Evolutionary conservation across 2,329 filamentous ascomycete genomes (phyloP), one percentile per base, ranked within the genome.

Genomic region (Hysterium pulicare): DNA sequence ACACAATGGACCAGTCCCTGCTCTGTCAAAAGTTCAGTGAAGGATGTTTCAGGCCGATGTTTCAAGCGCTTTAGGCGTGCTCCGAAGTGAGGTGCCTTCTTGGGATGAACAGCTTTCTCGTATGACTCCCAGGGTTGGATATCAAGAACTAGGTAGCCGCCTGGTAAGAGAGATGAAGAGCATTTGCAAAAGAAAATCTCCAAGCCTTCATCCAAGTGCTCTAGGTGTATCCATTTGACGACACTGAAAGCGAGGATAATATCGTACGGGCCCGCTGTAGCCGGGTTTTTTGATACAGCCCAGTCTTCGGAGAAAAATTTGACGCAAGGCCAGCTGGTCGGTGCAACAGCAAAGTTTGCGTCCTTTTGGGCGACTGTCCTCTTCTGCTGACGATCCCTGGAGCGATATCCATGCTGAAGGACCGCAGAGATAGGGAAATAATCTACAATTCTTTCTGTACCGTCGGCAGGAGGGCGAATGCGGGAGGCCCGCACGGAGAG

Each of bases 181-280:
- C 62, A 67, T 37, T 62, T 63, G 33, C 38, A 48, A 41, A 67
- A 66, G 46, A 67, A 66, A 6, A 22, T 40, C 23, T 49, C 30
- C 45, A 67, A 44, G 26, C 63, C 63, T 33, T 53, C 45, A 41
- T 67, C 64, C n/a, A 55, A 48, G 43, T 65, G 62, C 45, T 63
- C 55, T 22, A 67, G 54, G 44, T 67, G 65, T 35, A 68, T 62
- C 64, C 64, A 68, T 49, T 67, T 67, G 46, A 67, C 59, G 42
- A 68, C 63, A 41, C 61, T 66, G 49, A 68, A 53, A 17, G 62
- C 64, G 48, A 67, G 58, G 54, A 68, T 64, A 32, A 63, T 54
- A 44, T 66, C 49, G 50, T 60, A 67, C 45, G 57, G 51, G 23
- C 53, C 58, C 30, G 50, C 41, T 31, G 50, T 46, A 24, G 47